Evolutionary conservation across 805 yeast genomes (phyloP).

Genomic region (Saccharomycopsis synnaedendra): DNA sequence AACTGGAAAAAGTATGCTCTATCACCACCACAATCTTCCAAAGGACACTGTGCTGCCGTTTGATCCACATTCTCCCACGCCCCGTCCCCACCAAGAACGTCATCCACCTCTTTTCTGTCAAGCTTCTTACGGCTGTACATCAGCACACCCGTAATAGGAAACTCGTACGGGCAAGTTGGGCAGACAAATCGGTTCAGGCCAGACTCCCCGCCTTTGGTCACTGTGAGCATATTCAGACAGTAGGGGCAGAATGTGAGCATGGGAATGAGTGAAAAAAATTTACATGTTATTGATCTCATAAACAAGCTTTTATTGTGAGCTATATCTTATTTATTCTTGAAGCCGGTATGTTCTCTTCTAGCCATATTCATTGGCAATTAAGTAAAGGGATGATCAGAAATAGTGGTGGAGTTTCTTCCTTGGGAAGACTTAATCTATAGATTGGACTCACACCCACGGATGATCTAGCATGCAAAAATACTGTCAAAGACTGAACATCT

Average conservation of each 20-base stretch:
- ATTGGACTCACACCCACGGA: no score
- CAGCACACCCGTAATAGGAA: constrained; percentile 73
- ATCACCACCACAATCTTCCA: constrained; percentile 72
- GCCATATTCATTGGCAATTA: no score
- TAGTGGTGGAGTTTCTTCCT: no score
- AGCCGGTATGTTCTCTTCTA: no score
- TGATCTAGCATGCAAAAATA: no score
- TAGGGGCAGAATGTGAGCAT: constrained; percentile 95
- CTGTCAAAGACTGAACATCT: no score
- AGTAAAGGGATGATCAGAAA: no score
- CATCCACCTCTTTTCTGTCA: constrained; percentile 86
- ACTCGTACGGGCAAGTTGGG: constrained; percentile 91
- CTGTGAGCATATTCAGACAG: constrained; percentile 82
- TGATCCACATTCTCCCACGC: constrained; percentile 99
- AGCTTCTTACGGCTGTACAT: constrained; percentile 77
- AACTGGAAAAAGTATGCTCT: constrained; percentile 95
- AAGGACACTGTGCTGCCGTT: constrained; percentile 86
- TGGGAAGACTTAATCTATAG: no score
- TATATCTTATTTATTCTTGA: no score
- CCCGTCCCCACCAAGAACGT: constrained; percentile 91
- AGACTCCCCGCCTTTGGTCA: constrained; percentile 46
- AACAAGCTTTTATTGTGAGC: not conserved
- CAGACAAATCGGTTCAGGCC: constrained; percentile 67
- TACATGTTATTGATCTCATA: not conserved
- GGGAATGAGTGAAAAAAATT: not conserved